These are phyloP conservation scores for Alternaria dauci DNA, from an alignment of 2,329 filamentous ascomycete species.

Conservation along the genomic window DNA sequence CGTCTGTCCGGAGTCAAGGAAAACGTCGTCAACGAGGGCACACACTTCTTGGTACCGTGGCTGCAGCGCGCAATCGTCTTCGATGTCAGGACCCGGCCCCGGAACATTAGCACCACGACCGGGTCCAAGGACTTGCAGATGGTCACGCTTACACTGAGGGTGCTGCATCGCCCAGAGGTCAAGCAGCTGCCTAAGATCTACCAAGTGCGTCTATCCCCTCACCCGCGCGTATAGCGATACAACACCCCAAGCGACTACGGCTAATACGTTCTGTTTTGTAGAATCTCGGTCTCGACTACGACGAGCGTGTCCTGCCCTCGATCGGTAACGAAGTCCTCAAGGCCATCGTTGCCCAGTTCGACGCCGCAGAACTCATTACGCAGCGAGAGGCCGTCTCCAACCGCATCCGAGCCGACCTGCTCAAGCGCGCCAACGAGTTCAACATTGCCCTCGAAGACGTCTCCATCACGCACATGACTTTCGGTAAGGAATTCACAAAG, in stretches of 20 bases:
- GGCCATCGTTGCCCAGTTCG: conserved; percentile 63
- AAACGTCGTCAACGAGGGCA: conserved; percentile 90
- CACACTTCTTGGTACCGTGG: conserved; percentile 96
- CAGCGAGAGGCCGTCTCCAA: conserved; percentile 97
- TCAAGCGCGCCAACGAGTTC: conserved; percentile 94
- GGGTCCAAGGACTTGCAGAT: conserved; percentile 99
- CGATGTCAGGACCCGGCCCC: conserved; percentile 95
- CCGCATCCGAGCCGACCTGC: conserved; percentile 89
- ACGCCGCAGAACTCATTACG: conserved; percentile 78
- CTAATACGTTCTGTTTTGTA: conserved; percentile 48
- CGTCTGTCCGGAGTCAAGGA: conserved; percentile 91
- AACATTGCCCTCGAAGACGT: conserved; percentile 99
- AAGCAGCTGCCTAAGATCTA: conserved; percentile 95
- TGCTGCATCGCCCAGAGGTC: conserved; percentile 93
- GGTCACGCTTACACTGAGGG: conserved; percentile 96
- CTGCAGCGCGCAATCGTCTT: conserved; percentile 93
- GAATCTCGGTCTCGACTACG: conserved; percentile 98
- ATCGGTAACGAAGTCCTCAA: conserved; percentile 65
- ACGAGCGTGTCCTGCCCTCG: conserved; percentile 69
- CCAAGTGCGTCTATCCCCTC: conserved; percentile 72
- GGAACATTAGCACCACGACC: conserved; percentile 97
- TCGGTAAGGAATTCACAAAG: conserved; percentile 97
- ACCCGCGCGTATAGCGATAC: too few species aligned
- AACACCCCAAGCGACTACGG: neutral
- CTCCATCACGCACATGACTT: conserved; percentile 99